Percentiles rank a stretch among this genome's conserved stretches.
phyloP scores from a whole-genome alignment of 2,329 filamentous ascomycete genomes.

The Coleophoma crateriformis region DNA sequence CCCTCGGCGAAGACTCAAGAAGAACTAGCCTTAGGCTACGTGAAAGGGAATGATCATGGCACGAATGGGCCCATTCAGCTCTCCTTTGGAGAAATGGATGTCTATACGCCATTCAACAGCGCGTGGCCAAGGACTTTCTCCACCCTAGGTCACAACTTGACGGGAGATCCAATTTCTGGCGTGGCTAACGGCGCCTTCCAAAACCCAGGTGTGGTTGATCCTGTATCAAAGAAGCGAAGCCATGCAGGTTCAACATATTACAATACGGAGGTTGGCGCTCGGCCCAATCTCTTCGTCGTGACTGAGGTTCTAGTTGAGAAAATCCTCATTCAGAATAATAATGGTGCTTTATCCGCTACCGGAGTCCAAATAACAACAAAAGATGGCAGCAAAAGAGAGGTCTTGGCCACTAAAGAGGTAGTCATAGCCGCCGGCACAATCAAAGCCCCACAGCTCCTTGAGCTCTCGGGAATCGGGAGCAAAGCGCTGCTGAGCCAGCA shows the following conservation, averaged over 20 bases:
- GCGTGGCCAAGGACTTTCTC: conserved; percentile 4
- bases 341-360: conserved; percentile 1
- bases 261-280: conserved; percentile 5
- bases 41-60: conserved; percentile 4
- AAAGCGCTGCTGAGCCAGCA: conserved; percentile 8
- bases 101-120: conserved; percentile 3
- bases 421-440: conserved; percentile 22
- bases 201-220: conserved; percentile 8
- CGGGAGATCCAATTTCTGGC: conserved; percentile 4
- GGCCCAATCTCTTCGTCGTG: conserved; percentile 68
- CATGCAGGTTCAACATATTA: conserved; percentile 18
- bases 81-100: conserved; percentile 5
- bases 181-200: conserved; percentile 24
- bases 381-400: conserved; percentile 4
- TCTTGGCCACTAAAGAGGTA: conserved; percentile 20
- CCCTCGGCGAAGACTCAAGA: conserved; percentile 3
- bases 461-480: conserved; percentile 26
- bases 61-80: conserved; percentile 9
- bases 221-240: conserved; percentile 11
- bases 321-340: conserved; percentile 32
- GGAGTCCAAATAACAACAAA: conserved; percentile 6
- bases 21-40: conserved; percentile 3
- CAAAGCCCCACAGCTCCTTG: conserved; percentile 24
- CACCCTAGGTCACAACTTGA: background rate
- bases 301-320: conserved; percentile 82